A percentile compares a stretch with the other conserved stretches of the same genome.
Evolutionary conservation across 192 early-diverging fungal genomes (phyloP).

Genomic region (Endogone sp.): DNA sequence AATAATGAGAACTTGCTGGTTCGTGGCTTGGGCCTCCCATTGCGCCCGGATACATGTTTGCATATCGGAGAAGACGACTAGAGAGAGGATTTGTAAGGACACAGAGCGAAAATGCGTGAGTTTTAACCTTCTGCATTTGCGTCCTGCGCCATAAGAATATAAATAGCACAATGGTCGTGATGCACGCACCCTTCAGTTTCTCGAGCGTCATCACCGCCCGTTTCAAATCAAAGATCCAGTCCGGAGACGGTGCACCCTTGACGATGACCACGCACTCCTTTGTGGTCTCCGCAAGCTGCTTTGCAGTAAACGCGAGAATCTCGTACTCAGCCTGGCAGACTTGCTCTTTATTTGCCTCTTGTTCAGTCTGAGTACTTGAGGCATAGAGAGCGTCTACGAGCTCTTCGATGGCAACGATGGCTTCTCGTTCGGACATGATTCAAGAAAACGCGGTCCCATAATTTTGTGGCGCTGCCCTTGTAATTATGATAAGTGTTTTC

Average conservation of each 20-base stretch:
- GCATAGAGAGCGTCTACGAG: neutral
- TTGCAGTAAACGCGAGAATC: neutral
- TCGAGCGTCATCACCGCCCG: neutral
- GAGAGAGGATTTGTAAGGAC: no score
- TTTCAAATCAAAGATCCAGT: neutral
- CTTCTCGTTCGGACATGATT: neutral
- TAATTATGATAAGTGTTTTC: no score
- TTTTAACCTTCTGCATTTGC: no score
- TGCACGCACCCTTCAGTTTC: neutral
- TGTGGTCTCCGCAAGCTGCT: neutral
- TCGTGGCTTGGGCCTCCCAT: no score
- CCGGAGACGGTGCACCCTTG: neutral
- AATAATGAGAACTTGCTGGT: neutral
- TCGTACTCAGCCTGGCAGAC: neutral
- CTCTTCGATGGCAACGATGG: neutral
- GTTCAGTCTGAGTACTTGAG: neutral
- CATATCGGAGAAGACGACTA: no score
- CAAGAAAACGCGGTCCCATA: no score
- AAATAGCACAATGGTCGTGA: no score
- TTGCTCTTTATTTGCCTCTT: neutral
- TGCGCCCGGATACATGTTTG: no score
- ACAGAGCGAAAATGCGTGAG: no score
- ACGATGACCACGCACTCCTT: neutral
- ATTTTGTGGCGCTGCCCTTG: no score
- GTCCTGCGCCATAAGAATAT: no score